Evolutionary conservation across 192 early-diverging fungal genomes (phyloP), one percentile per base, ranked within the genome.

Genomic region (Radiomyces spectabilis): DNA sequence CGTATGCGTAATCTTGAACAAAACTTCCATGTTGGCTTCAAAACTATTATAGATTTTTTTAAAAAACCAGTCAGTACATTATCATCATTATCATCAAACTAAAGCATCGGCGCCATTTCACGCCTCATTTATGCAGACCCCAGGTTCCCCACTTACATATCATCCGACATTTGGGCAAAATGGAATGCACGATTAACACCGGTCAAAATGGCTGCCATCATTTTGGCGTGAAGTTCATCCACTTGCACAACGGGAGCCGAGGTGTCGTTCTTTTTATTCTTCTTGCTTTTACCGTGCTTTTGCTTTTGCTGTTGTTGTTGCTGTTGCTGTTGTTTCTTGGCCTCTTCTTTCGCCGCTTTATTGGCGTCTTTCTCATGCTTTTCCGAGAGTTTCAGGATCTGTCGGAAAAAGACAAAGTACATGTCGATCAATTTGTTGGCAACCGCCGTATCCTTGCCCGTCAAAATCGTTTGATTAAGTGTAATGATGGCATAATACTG

Each of bases 161-260:
- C 65, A 62, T 93, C 87, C 4, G 88, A 85, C 22, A 96, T 72
- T 58, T 91, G 82, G 22, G 90, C 73, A 54, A 85, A 99, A 25
- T 92, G 92, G 67, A 96, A 88, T 4, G 92, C 89, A 42, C 96
- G 92, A 63, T 97, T 95, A 25, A 99, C 81, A 51, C 96, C 96
- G 0, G 94, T 96, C 41, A 99, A 69, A 21, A 97, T 73, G 3
- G 89, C 93, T 13, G 86, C 85, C 69, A 97, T 75, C 73, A 95
- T 88, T 63, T 94, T 95, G 31, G 85, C 76, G 52, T 89, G 69
- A 3, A 76, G 62, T 50, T 89, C 86, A 34, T 85, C 77, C 24
- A 58, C 65, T 68, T 59, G 69, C 73, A 34, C 58, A 55, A 13
- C 67, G 54, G 35, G 65, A 59, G 56, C 58, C 33, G 55, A 63